A percentile compares a stretch with the other conserved stretches of the same genome.
Conservation (phyloP, 2,329 filamentous ascomycete species). For the Pseudogymnoascus sp. region DNA sequence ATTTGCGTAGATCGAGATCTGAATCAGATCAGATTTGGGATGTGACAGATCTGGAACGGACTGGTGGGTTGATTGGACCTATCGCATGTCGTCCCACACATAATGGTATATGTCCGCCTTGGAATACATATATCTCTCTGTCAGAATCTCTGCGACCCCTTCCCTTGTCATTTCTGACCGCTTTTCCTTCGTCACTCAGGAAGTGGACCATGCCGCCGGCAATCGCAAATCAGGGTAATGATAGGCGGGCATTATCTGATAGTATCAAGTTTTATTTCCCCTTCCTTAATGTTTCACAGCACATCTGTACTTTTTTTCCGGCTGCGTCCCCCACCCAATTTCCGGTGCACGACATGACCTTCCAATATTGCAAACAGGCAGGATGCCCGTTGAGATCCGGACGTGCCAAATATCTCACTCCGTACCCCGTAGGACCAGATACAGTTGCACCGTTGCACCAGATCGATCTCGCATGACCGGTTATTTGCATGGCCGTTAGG, state of each 20-base stretch:
- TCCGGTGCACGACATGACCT: background rate
- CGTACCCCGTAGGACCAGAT: conserved; percentile 9
- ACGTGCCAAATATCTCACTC: conserved; percentile 1
- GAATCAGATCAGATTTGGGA: conserved; percentile 7
- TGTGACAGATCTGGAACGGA: conserved; percentile 2
- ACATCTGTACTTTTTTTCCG: background rate
- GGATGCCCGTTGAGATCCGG: background rate
- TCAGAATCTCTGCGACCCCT: background rate
- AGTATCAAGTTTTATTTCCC: background rate
- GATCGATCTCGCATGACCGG: conserved; percentile 10
- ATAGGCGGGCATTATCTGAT: background rate
- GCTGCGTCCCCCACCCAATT: conserved; percentile 6
- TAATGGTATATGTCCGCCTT: background rate
- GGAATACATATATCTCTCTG: background rate
- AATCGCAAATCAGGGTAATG: conserved; percentile 5
- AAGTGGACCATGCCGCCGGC: background rate
- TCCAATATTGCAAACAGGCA: conserved; percentile 7
- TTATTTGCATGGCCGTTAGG: conserved; percentile 6
- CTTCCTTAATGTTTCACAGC: conserved; percentile 2
- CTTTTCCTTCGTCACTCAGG: background rate
- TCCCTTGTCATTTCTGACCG: conserved; percentile 7
- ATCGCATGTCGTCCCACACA: background rate
- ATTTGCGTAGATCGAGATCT: conserved; percentile 7
- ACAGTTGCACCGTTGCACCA: background rate
- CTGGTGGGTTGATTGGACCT: background rate